These are phyloP conservation scores for Dendrobium nobile DNA, from an alignment of 106 monocot species.

Conservation along the genomic window DNA sequence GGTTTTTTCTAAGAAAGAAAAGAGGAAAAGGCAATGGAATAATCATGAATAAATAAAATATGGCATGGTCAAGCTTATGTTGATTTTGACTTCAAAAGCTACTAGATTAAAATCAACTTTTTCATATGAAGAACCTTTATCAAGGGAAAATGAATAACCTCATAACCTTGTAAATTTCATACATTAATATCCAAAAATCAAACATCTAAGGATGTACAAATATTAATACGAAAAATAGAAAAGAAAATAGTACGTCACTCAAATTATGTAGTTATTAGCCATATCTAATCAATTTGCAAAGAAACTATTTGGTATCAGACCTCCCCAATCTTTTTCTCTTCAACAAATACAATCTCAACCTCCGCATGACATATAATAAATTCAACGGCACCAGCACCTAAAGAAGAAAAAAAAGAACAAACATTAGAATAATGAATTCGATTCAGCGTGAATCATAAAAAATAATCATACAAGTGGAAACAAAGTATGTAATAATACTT, in stretches of 20 bases:
- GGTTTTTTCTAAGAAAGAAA: not conserved
- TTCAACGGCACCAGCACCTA: constrained; percentile 89
- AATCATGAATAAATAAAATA: not conserved
- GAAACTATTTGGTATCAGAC: constrained; percentile 14
- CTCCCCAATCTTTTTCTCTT: constrained; percentile 80
- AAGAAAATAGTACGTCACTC: not conserved
- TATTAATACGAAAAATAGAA: not conserved
- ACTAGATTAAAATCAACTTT: not conserved
- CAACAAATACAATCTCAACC: constrained; percentile 73
- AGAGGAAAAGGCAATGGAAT: not conserved
- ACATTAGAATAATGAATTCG: not conserved
- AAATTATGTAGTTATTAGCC: not conserved
- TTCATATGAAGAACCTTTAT: not conserved
- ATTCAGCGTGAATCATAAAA: not conserved
- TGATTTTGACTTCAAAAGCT: not conserved
- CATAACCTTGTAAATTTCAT: not conserved
- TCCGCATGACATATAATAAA: constrained; percentile 90
- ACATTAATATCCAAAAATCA: not conserved
- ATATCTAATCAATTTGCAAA: not conserved
- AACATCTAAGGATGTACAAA: not conserved
- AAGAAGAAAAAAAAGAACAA: constrained; percentile 12
- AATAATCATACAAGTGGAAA: not conserved
- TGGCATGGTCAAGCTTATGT: not conserved
- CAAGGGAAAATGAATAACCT: not conserved
- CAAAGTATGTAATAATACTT: constrained; percentile 1